These are phyloP conservation scores for Ceratocystis ficicola DNA, from an alignment of 2,329 filamentous ascomycete genomes.

Conservation along the genomic window DNA sequence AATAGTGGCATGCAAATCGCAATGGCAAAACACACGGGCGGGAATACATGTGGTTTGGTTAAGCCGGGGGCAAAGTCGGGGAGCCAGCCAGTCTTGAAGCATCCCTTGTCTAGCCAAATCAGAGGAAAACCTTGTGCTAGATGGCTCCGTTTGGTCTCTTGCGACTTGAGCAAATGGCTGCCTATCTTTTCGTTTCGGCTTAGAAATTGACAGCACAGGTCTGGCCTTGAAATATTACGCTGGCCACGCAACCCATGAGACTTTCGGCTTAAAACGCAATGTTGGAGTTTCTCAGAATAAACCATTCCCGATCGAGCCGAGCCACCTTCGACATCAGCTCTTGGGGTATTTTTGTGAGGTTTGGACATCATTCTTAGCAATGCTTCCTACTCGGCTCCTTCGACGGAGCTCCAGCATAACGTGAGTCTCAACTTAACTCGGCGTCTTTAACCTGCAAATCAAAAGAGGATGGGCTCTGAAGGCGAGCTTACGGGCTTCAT, in stretches of 20 bases:
- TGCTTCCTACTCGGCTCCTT: constrained; percentile 3
- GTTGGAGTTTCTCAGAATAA: background rate
- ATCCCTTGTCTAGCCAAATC: background rate
- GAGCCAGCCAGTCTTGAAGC: background rate
- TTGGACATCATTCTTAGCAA: background rate
- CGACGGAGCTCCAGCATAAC: background rate
- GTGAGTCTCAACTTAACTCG: background rate
- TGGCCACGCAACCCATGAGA: background rate
- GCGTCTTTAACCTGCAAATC: background rate
- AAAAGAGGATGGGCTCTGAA: background rate
- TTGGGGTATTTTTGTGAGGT: background rate
- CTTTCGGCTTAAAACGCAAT: background rate
- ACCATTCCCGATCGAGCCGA: background rate
- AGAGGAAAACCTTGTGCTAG: background rate
- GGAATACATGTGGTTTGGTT: background rate
- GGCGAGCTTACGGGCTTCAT: background rate
- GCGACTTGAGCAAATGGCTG: background rate
- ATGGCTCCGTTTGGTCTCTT: background rate
- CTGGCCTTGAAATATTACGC: background rate
- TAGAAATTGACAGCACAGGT: background rate
- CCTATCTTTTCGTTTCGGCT: background rate
- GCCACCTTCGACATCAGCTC: background rate
- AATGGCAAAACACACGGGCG: background rate
- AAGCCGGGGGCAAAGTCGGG: background rate
- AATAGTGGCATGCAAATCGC: background rate